Percentiles rank a stretch among this genome's conserved stretches.
Evolutionary conservation across 192 early-diverging fungal species (phyloP).

Genomic region (Gamsiella multidivaricata): DNA sequence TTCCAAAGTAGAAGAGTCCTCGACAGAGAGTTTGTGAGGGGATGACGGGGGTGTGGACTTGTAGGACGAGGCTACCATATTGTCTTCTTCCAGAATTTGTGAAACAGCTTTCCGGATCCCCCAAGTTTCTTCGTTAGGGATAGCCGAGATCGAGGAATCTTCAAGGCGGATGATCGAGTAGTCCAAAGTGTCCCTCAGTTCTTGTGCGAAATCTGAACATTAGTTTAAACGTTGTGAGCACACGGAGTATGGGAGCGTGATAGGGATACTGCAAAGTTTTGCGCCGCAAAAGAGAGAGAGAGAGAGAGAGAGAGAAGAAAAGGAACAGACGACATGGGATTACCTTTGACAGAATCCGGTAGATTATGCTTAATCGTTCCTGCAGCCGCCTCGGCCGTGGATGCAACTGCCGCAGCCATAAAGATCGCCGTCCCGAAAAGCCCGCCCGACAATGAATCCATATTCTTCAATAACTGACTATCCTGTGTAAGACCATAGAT

Average conservation of each 20-base stretch:
- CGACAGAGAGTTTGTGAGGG: background rate
- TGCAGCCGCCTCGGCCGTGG: slow-evolving; percentile 15
- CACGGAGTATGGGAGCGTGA: no score
- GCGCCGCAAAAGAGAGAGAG: background rate
- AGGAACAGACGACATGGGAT: background rate
- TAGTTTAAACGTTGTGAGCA: no score
- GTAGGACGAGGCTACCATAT: background rate
- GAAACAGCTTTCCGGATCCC: slow-evolving; percentile 9
- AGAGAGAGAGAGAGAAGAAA: background rate
- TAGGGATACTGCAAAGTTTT: no score
- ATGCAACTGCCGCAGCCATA: slow-evolving; percentile 15
- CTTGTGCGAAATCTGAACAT: slow-evolving; percentile 17
- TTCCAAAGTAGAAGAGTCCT: no score
- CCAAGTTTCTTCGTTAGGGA: slow-evolving; percentile 6
- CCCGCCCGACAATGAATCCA: slow-evolving; percentile 22
- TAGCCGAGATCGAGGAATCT: background rate
- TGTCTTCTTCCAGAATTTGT: slow-evolving; percentile 12
- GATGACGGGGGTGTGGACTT: background rate
- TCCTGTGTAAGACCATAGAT: slow-evolving; percentile 6
- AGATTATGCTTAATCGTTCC: slow-evolving; percentile 12
- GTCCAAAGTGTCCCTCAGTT: slow-evolving; percentile 24
- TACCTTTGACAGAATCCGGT: slow-evolving; percentile 19
- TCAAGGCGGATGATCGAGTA: slow-evolving; percentile 4
- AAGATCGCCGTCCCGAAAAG: slow-evolving; percentile 15
- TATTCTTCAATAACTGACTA: slow-evolving; percentile 11